Percentiles rank a stretch among this genome's conserved stretches.
phyloP scores from a whole-genome alignment of 73 alveolate species.

The Paramecium sexaurelia region DNA sequence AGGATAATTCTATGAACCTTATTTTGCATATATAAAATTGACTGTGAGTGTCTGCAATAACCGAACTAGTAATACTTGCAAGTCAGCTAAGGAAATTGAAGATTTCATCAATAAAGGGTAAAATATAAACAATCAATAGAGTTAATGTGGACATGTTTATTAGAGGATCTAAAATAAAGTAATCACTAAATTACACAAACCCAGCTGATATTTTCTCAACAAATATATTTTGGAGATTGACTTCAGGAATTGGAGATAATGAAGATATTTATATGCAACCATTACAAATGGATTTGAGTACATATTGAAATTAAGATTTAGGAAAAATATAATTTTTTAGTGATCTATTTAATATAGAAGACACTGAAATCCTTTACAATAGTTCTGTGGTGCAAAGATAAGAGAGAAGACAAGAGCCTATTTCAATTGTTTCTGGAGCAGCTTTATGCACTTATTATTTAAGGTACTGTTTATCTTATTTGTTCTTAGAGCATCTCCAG shows the following conservation, averaged over 20 bases:
- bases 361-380: background rate
- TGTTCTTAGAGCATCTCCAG: background rate
- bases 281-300: background rate
- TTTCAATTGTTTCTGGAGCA: background rate
- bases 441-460: slow-evolving; percentile 13
- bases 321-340: background rate
- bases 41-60: background rate
- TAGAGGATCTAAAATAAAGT: slow-evolving; percentile 5
- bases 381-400: background rate
- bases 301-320: background rate
- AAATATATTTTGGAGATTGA: slow-evolving; percentile 14
- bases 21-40: slow-evolving; percentile 5
- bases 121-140: background rate
- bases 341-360: background rate
- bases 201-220: slow-evolving; percentile 47
- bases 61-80: background rate
- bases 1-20: slow-evolving; percentile 35
- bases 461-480: background rate
- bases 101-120: slow-evolving; percentile 35
- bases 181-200: background rate
- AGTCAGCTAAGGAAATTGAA: background rate
- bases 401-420: slow-evolving; percentile 42
- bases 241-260: background rate
- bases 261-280: slow-evolving; percentile 44
- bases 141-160: background rate